A percentile compares a stretch with the other conserved stretches of the same genome.
phyloP scores from a whole-genome alignment of 1,139 yeast genomes.

The Sugiyamaella japonica region DNA sequence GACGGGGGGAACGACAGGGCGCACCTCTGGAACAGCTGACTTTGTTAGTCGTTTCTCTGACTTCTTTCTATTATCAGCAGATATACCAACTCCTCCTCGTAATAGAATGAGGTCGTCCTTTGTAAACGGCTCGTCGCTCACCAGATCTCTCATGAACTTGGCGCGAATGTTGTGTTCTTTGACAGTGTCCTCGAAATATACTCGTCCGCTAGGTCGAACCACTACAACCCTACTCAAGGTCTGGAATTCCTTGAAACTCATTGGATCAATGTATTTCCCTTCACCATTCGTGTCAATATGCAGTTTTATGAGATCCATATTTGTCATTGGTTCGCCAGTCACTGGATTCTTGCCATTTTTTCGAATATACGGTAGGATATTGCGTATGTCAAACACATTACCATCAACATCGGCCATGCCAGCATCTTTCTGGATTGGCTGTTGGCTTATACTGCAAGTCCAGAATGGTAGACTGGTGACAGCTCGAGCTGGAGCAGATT shows the following conservation, averaged over 20 bases:
- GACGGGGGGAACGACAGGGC: no score
- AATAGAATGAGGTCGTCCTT: constrained; percentile 36
- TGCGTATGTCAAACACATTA: constrained; percentile 40
- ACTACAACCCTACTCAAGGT: constrained; percentile 37
- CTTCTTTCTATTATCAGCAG: constrained; percentile 5
- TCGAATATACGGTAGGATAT: constrained; percentile 39
- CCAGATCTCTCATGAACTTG: constrained; percentile 38
- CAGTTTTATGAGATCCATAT: constrained; percentile 35
- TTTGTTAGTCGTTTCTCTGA: background rate
- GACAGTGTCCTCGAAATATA: constrained; percentile 39
- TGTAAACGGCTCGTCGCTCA: constrained; percentile 38
- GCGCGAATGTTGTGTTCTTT: constrained; percentile 38
- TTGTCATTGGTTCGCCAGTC: constrained; percentile 34
- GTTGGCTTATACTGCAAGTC: constrained; percentile 41
- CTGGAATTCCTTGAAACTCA: constrained; percentile 39
- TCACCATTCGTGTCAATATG: constrained; percentile 35
- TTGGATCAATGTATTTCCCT: constrained; percentile 40
- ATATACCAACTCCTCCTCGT: constrained; percentile 30
- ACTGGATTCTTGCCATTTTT: constrained; percentile 40
- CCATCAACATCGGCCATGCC: constrained; percentile 39
- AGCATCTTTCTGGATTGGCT: constrained; percentile 35
- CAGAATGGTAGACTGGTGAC: constrained; percentile 38
- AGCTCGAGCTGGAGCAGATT: constrained; percentile 26
- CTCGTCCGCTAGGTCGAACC: constrained; percentile 39
- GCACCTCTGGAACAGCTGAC: background rate